Percentiles rank a stretch among this genome's conserved stretches.
Evolutionary conservation across 169 alveolate genomes (phyloP).

Genomic region (Cystoisospora suis): DNA sequence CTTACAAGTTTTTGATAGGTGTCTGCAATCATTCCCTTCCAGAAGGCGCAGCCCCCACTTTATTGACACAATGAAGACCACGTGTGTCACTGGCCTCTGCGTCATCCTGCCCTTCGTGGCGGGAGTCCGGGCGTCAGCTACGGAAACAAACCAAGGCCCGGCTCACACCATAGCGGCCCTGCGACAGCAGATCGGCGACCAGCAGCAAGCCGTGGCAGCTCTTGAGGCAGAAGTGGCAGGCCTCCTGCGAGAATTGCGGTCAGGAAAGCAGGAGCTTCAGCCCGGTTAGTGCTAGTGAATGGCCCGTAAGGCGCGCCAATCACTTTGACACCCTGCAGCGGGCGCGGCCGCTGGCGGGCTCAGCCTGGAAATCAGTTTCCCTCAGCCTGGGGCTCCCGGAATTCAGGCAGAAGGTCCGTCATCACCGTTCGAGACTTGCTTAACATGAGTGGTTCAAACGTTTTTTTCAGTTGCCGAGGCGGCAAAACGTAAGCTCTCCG

Average conservation of each 20-base stretch:
- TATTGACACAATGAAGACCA: background rate
- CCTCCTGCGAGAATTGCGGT: conserved; percentile 4
- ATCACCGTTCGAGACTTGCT: background rate
- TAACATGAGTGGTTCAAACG: background rate
- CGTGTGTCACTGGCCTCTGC: background rate
- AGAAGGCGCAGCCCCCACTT: no score
- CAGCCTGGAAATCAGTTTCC: conserved; percentile 29
- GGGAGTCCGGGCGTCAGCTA: background rate
- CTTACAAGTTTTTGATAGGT: no score
- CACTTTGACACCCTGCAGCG: background rate
- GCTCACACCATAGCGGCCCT: conserved; percentile 40
- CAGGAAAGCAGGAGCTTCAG: conserved; percentile 40
- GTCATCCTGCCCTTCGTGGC: background rate
- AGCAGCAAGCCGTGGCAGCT: conserved; percentile 38
- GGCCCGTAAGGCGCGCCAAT: background rate
- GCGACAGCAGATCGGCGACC: conserved; percentile 40
- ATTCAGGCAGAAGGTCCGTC: conserved; percentile 4
- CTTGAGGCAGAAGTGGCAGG: conserved; percentile 44
- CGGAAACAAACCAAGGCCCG: background rate
- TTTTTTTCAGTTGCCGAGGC: background rate
- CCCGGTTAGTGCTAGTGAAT: background rate
- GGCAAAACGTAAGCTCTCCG: background rate
- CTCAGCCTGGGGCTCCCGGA: conserved; percentile 19
- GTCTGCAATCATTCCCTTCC: no score
- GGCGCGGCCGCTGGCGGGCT: conserved; percentile 30